A percentile compares a stretch with the other conserved stretches of the same genome.
These are phyloP conservation scores for Brassica rapa DNA, from an alignment of 345 rosid genomes.

Conservation along the genomic window DNA sequence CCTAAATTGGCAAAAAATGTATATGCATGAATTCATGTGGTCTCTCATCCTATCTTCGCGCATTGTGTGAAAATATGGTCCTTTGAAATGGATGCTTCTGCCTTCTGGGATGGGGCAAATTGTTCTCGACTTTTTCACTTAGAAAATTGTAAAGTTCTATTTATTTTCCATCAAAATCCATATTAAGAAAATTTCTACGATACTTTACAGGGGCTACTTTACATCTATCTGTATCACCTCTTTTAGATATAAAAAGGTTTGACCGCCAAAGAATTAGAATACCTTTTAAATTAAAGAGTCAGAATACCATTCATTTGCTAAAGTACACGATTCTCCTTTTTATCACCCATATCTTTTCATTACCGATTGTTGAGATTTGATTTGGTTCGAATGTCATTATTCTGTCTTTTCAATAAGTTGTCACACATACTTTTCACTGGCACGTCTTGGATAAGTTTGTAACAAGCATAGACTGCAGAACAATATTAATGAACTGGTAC, in stretches of 20 bases:
- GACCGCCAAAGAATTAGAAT: neutral
- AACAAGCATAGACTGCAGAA: neutral
- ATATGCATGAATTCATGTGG: neutral
- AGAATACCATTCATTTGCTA: neutral
- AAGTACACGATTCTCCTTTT: neutral
- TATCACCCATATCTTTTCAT: neutral
- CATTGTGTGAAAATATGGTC: neutral
- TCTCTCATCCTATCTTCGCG: neutral
- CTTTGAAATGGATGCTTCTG: neutral
- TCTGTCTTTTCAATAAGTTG: neutral
- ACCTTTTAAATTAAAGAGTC: neutral
- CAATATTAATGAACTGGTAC: neutral
- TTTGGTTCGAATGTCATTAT: neutral
- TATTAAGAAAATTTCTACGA: neutral
- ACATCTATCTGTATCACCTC: neutral
- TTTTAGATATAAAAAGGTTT: neutral
- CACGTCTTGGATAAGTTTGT: neutral
- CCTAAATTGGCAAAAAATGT: neutral
- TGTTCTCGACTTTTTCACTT: neutral
- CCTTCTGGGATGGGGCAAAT: neutral
- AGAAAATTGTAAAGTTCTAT: neutral
- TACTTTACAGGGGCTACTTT: neutral
- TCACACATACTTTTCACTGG: neutral
- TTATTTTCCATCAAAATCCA: neutral
- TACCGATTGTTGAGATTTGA: neutral